A percentile compares a stretch with the other conserved stretches of the same genome.
These are phyloP conservation scores for Phytopythium boreale DNA, from an alignment of 352 stramenopile species.

Conservation along the genomic window DNA sequence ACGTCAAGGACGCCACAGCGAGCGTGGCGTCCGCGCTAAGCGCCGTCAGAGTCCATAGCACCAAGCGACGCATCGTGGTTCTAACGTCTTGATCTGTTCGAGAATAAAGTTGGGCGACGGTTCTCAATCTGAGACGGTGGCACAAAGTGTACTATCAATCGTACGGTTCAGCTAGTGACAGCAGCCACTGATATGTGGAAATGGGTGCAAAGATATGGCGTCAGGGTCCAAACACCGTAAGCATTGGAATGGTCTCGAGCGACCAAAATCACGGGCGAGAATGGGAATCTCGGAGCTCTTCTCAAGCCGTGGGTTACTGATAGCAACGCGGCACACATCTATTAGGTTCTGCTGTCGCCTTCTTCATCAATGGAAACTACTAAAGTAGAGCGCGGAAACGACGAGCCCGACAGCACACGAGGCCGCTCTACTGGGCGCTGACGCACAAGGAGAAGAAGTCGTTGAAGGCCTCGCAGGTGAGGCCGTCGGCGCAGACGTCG, in stretches of 20 bases:
- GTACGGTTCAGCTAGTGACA: neutral
- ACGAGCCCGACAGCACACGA: neutral
- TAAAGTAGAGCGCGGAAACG: neutral
- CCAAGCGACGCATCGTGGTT: neutral
- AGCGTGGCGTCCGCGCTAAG: neutral
- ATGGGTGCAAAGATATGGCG: neutral
- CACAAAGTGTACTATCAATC: neutral
- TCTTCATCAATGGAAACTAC: neutral
- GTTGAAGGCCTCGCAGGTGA: slow-evolving; percentile 36
- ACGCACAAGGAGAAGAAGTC: slow-evolving; percentile 42
- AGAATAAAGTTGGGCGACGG: neutral
- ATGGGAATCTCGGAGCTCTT: neutral
- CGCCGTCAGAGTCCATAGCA: neutral
- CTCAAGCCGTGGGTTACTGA: neutral
- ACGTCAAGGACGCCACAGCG: neutral
- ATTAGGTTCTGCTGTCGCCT: neutral
- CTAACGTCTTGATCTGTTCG: neutral
- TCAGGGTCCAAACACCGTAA: too few species aligned
- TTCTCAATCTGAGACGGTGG: neutral
- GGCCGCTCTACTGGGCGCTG: neutral
- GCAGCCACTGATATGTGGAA: neutral
- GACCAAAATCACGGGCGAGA: neutral
- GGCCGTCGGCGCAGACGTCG: slow-evolving; percentile 22
- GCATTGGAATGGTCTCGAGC: neutral
- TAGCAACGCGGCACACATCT: neutral